These are phyloP conservation scores for Ascoidea rubescens DNA, from an alignment of 805 yeast genomes.

Conservation along the genomic window DNA sequence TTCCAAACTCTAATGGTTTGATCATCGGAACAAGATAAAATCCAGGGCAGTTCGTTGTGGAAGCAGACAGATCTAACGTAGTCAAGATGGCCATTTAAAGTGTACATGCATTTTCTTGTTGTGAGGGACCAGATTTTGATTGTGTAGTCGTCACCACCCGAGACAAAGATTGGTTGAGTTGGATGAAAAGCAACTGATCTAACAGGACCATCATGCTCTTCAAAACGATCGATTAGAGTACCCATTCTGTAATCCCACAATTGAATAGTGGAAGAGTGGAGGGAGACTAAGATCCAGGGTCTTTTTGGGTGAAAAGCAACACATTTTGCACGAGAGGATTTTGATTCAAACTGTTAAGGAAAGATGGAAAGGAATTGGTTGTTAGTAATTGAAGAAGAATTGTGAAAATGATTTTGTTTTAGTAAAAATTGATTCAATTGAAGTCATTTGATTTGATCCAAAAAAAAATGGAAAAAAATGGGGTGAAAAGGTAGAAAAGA, in stretches of 20 bases:
- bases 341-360: slow-evolving; percentile 69
- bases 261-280: slow-evolving; percentile 97
- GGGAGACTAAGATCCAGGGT: slow-evolving; percentile 93
- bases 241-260: slow-evolving; percentile 99
- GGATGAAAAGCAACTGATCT: slow-evolving; percentile 94
- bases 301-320: slow-evolving; percentile 93
- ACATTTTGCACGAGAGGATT: slow-evolving; percentile 95
- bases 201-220: slow-evolving; percentile 98
- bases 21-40: slow-evolving; percentile 90
- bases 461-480: neutral
- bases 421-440: too few species aligned
- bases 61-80: slow-evolving; percentile 88
- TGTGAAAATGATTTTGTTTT: too few species aligned
- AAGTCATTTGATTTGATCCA: slow-evolving; percentile 4
- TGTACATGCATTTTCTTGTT: slow-evolving; percentile 82
- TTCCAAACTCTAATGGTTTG: slow-evolving; percentile 99
- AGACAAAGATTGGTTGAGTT: slow-evolving; percentile 91
- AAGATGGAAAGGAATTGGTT: neutral
- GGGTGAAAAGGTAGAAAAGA: neutral
- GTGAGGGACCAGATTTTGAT: slow-evolving; percentile 93
- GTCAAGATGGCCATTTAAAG: slow-evolving; percentile 88
- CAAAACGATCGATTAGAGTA: slow-evolving; percentile 86
- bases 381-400: too few species aligned
- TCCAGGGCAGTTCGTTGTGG: slow-evolving; percentile 96
- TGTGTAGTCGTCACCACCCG: slow-evolving; percentile 95